These are phyloP conservation scores for Cladobotryum mycophilum DNA, from an alignment of 2,329 filamentous ascomycete genomes.

Conservation along the genomic window DNA sequence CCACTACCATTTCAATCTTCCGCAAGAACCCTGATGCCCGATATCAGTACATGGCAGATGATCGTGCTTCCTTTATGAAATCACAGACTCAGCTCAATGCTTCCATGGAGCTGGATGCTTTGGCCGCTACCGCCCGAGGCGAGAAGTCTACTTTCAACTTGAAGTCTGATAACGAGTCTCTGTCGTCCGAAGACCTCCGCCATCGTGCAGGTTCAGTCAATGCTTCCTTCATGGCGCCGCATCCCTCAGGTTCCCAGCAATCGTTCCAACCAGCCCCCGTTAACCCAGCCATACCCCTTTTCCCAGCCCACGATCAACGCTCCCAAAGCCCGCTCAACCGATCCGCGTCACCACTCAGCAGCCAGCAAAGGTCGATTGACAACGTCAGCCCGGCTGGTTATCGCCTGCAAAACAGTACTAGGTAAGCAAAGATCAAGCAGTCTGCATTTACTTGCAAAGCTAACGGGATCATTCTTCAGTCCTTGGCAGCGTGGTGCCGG, in stretches of 20 bases:
- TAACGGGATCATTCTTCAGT: constrained; percentile 17
- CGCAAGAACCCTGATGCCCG: constrained; percentile 89
- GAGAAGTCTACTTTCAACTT: constrained; percentile 54
- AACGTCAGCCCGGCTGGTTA: constrained; percentile 28
- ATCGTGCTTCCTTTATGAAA: constrained; percentile 94
- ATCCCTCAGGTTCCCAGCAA: constrained; percentile 19
- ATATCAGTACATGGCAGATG: constrained; percentile 92
- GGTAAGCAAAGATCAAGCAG: constrained; percentile 21
- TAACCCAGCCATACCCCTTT: constrained; percentile 38
- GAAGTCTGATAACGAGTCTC: constrained; percentile 36
- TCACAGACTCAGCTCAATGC: constrained; percentile 70
- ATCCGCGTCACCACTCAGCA: constrained; percentile 13
- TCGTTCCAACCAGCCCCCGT: constrained; percentile 27
- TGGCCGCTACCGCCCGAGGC: constrained; percentile 83
- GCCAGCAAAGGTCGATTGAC: constrained; percentile 27
- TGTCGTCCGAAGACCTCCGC: constrained; percentile 32
- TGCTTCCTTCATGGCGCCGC: constrained; percentile 9
- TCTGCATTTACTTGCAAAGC: constrained; percentile 3
- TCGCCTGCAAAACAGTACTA: constrained; percentile 33
- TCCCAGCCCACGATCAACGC: constrained; percentile 32
- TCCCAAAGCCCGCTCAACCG: constrained; percentile 28
- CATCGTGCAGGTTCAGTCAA: constrained; percentile 26
- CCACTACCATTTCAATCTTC: constrained; percentile 61
- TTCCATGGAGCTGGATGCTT: constrained; percentile 80
- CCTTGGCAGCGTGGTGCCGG: constrained; percentile 41